phyloP scores from a whole-genome alignment of 2,329 filamentous ascomycete species.

The Lachnellula hyalina region DNA sequence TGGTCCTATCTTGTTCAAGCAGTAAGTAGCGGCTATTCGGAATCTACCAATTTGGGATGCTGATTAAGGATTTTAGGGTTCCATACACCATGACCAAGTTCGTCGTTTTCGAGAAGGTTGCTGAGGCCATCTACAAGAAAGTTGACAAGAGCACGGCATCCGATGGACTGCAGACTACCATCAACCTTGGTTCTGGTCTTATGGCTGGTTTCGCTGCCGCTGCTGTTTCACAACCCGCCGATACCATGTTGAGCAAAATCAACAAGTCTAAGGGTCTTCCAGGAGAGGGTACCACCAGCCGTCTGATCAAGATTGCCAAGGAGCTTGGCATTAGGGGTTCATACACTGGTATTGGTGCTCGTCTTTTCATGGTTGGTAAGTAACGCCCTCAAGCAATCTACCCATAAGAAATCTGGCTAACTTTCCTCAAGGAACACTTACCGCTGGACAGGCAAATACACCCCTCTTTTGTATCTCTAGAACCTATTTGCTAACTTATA shows the following conservation, averaged over 20 bases:
- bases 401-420: neutral
- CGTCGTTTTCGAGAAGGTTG: slow-evolving; percentile 86
- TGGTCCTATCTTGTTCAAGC: slow-evolving; percentile 79
- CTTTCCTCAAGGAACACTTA: neutral
- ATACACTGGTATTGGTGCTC: slow-evolving; percentile 76
- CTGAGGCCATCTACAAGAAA: slow-evolving; percentile 63
- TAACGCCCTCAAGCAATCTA: slow-evolving; percentile 3
- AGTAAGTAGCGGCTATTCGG: slow-evolving; percentile 44
- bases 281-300: slow-evolving; percentile 75
- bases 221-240: slow-evolving; percentile 81
- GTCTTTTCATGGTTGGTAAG: slow-evolving; percentile 58
- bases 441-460: slow-evolving; percentile 6
- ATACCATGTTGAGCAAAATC: slow-evolving; percentile 93
- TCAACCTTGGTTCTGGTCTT: slow-evolving; percentile 76
- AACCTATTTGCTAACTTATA: neutral
- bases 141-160: slow-evolving; percentile 69
- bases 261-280: slow-evolving; percentile 89
- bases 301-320: slow-evolving; percentile 82
- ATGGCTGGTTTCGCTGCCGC: slow-evolving; percentile 82
- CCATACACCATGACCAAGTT: slow-evolving; percentile 96
- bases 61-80: slow-evolving; percentile 48
- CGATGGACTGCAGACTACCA: slow-evolving; percentile 64
- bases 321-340: slow-evolving; percentile 77
- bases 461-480: neutral
- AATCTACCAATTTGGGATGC: neutral